Evolutionary conservation across 495 filamentous ascomycete species (phyloP), one percentile per base, ranked within the genome.

Genomic region (Tetracladium setigerum): DNA sequence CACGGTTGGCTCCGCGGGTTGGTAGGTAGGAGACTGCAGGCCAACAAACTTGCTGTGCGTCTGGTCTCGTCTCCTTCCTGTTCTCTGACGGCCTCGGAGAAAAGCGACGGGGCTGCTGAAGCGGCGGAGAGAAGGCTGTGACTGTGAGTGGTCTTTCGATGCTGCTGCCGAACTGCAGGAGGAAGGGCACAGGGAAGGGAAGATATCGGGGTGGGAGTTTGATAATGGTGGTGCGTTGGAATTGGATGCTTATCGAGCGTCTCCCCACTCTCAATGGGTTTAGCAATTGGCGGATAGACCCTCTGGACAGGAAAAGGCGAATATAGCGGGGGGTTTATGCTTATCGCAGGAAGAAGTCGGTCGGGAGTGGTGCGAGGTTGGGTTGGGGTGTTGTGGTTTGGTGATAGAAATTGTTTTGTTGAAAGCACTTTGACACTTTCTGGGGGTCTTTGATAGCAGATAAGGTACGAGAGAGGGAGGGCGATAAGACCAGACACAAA

Each of bases 21-120:
- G 30, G n/a, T n/a, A n/a, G 22, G 22, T 7, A 27, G 22, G 6
- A 30, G 16, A 24, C 33, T 24, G 47, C 18, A 27, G 7, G 22
- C 22, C 22, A 27, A 27, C 22, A 33, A 17, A 17, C 19, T 44
- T n/a, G n/a, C n/a, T n/a, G n/a, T n/a, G n/a, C n/a, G n/a, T n/a
- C n/a, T n/a, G n/a, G n/a, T n/a, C n/a, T n/a, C n/a, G 34, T 56
- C 19, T 44, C 52, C 37, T 31, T 19, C 30, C 30, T 33, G 2
- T 55, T 39, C 55, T 52, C 52, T 54, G 52, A 37, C 34, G 8
- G 31, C 47, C 52, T 58, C 52, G 55, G 52, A 49, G 48, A 49
- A 49, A 33, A 24, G 55, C 48, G 52, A 58, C 36, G 38, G 36
- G 31, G 30, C 38, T 42, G 43, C 9, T 31, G 40, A 14, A 18